Evolutionary conservation across 331 rosid genomes (phyloP), one percentile per base, ranked within the genome.

Genomic region (Cydonia oblonga): DNA sequence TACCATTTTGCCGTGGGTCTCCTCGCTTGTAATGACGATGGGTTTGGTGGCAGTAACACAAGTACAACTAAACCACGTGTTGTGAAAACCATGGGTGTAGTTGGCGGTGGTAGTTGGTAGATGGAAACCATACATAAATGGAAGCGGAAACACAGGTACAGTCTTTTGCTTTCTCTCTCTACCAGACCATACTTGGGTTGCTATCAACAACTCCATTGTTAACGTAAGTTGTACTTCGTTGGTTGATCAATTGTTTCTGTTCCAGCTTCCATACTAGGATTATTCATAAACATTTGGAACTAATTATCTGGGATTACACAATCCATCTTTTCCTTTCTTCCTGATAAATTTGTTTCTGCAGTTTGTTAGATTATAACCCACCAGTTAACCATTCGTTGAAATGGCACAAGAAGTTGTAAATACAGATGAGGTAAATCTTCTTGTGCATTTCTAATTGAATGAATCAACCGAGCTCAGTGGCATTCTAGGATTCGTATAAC

Each of bases 371-470:
- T 44, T 44, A 14, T 44, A 14, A 44, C 52, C 52, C 7, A 2
- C 19, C 3, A 44, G 52, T 24, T 46, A 20, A 32, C 42, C 51
- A 44, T 32, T 73, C 6, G 7, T 44, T 14, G 5, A 52, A 78
- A 82, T 82, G 86, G 83, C 80, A 6, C 72, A 70, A 30, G 75
- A 74, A 59, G 64, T 28, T 52, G 77, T 68, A 14, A 71, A 11
- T 33, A 23, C 76, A 56, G 70, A 38, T 28, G 83, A 78, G 86
- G 83, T 82, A 49, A 49, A 54, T 20, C 46, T 67, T 38, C 64
- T 42, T 32, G 33, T 49, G 58, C 53, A 71, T 28, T 53, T 65
- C 6, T 52, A 40, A 13, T 61, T 23, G 7, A n/a, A 19, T 9
- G 9, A 25, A 3, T 5, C 15, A 16, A 10, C 9, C 9, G 44